These are phyloP conservation scores for Termitomyces heimii DNA, from an alignment of 768 basidiomycete species.

Conservation along the genomic window DNA sequence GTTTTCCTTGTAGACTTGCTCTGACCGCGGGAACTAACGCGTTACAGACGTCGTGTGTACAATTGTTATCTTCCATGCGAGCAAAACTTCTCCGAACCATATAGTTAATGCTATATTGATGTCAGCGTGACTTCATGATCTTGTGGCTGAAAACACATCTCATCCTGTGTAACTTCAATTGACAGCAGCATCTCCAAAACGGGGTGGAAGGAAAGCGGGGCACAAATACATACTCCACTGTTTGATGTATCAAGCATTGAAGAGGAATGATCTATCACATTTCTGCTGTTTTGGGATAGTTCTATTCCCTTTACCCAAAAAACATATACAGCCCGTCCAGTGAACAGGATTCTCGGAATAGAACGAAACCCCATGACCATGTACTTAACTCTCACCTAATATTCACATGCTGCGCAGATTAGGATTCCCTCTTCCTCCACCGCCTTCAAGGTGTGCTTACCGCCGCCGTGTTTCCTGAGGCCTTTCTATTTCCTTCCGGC, in stretches of 20 bases:
- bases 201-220: neutral
- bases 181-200: neutral
- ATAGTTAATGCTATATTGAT: neutral
- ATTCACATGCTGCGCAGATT: neutral
- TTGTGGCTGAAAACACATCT: neutral
- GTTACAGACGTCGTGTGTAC: too few species aligned
- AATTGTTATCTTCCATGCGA: too few species aligned
- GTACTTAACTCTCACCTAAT: neutral
- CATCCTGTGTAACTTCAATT: too few species aligned
- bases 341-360: neutral
- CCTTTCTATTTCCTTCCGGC: neutral
- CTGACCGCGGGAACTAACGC: too few species aligned
- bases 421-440: neutral
- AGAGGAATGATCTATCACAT: neutral
- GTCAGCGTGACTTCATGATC: neutral
- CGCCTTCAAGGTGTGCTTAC: neutral
- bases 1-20: neutral
- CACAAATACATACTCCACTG: neutral
- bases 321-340: neutral
- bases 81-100: neutral
- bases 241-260: neutral
- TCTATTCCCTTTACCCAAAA: neutral
- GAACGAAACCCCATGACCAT: neutral
- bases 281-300: neutral
- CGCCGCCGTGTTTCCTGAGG: neutral